These are phyloP conservation scores for Aspergillus panamensis DNA, from an alignment of 495 filamentous ascomycete species.

Conservation along the genomic window DNA sequence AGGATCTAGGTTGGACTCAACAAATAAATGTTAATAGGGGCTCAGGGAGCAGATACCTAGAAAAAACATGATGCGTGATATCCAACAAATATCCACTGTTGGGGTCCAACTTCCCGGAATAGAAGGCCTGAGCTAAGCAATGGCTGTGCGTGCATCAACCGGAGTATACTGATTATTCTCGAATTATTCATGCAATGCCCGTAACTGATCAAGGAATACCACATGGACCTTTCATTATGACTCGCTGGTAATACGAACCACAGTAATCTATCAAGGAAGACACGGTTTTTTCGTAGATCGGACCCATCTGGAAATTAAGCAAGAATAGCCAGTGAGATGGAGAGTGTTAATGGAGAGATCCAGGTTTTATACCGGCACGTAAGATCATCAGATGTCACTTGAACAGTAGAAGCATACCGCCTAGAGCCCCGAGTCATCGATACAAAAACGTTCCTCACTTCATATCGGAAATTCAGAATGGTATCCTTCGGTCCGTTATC, in stretches of 20 bases:
- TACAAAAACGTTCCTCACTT: no score
- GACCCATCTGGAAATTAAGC: no score
- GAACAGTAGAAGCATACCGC: no score
- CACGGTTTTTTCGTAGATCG: constrained; percentile 55
- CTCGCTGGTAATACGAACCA: constrained; percentile 53
- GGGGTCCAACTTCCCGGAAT: background rate
- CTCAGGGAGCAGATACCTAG: constrained; percentile 16
- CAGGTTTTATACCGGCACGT: no score
- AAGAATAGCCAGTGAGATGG: no score
- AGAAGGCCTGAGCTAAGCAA: no score
- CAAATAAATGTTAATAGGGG: no score
- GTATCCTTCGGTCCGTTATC: no score
- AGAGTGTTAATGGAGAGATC: no score
- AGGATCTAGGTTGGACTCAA: constrained; percentile 21
- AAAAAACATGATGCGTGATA: constrained; percentile 41
- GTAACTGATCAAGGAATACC: constrained; percentile 60
- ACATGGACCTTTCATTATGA: constrained; percentile 57
- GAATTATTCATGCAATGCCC: constrained; percentile 60
- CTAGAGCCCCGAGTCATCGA: no score
- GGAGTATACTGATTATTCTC: constrained; percentile 26
- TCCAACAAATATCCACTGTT: constrained; percentile 42
- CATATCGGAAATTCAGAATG: no score
- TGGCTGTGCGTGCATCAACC: background rate
- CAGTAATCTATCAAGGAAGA: constrained; percentile 61
- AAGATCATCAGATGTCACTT: no score